These are phyloP conservation scores for Alternaria sp. DNA, from an alignment of 2,329 filamentous ascomycete species.

Conservation along the genomic window DNA sequence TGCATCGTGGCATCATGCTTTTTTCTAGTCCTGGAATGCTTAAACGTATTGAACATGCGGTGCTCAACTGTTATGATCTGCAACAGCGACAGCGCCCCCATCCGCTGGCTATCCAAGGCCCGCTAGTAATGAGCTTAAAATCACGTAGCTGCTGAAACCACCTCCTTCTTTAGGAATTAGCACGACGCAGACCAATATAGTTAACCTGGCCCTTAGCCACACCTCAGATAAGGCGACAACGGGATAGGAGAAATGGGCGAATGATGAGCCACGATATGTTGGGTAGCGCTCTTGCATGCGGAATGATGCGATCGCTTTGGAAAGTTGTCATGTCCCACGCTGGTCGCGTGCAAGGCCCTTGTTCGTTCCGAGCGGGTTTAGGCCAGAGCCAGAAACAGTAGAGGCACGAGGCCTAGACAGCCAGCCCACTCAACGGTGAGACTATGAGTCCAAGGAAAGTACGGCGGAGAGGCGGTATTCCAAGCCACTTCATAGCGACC, in stretches of 20 bases:
- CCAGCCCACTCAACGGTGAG: not conserved
- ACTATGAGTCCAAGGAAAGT: not conserved
- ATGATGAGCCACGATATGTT: conserved; percentile 7
- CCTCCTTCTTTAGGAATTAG: conserved; percentile 43
- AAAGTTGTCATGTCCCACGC: not conserved
- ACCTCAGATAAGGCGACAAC: conserved; percentile 41
- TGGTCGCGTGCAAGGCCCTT: not conserved
- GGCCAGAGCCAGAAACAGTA: not conserved
- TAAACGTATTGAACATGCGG: conserved; percentile 8
- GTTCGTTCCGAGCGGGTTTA: not conserved
- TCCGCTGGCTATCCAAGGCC: conserved; percentile 32
- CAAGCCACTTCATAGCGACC: conserved; percentile 17
- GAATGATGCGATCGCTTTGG: not conserved
- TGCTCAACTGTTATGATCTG: conserved; percentile 14
- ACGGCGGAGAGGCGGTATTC: not conserved
- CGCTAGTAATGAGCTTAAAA: conserved; percentile 49
- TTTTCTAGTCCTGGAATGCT: not conserved
- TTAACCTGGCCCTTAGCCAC: conserved; percentile 29
- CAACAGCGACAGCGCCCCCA: conserved; percentile 6
- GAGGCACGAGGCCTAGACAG: not conserved
- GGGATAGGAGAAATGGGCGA: conserved; percentile 12
- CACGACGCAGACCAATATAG: conserved; percentile 42
- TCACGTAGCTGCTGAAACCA: conserved; percentile 37
- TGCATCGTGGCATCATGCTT: conserved; percentile 2
- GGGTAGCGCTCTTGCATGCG: conserved; percentile 5